Evolutionary conservation across 495 filamentous ascomycete genomes (phyloP).

Genomic region (Aspergillus egyptiacus): DNA sequence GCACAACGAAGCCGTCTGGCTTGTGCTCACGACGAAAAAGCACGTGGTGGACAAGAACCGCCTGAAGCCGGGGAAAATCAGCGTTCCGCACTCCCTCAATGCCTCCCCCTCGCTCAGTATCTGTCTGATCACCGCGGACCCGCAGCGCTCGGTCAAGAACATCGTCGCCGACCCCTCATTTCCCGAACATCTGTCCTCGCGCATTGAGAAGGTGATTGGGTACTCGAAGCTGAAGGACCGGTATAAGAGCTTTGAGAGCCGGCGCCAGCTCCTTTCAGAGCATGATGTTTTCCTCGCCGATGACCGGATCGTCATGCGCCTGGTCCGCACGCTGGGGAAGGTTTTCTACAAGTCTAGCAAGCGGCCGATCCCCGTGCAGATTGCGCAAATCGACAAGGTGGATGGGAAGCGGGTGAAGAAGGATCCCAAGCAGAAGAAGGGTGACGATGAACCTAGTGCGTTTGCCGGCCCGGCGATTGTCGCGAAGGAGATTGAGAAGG

Average conservation of each 20-base stretch:
- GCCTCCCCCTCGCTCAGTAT: slow-evolving; percentile 55
- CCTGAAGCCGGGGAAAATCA: slow-evolving; percentile 71
- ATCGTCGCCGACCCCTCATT: slow-evolving; percentile 68
- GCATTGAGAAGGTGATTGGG: slow-evolving; percentile 76
- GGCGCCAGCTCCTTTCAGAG: slow-evolving; percentile 73
- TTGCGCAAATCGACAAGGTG: slow-evolving; percentile 57
- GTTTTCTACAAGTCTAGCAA: slow-evolving; percentile 80
- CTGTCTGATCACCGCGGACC: slow-evolving; percentile 80
- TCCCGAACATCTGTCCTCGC: slow-evolving; percentile 61
- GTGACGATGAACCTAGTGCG: slow-evolving; percentile 24
- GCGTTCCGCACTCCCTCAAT: slow-evolving; percentile 64
- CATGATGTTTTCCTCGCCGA: slow-evolving; percentile 88
- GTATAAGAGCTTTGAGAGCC: slow-evolving; percentile 80
- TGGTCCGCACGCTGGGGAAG: slow-evolving; percentile 78
- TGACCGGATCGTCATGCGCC: slow-evolving; percentile 67
- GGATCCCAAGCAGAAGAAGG: slow-evolving; percentile 37
- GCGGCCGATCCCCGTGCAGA: slow-evolving; percentile 77
- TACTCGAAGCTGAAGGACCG: slow-evolving; percentile 76
- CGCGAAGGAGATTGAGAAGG: slow-evolving; percentile 64
- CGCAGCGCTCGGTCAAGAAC: slow-evolving; percentile 87
- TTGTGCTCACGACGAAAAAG: slow-evolving; percentile 84
- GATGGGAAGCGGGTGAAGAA: slow-evolving; percentile 61
- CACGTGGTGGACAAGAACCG: slow-evolving; percentile 69
- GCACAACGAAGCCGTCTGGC: slow-evolving; percentile 68
- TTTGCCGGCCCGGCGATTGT: slow-evolving; percentile 48